phyloP scores from a whole-genome alignment of 768 basidiomycete species.

The Mycena galericulata region DNA sequence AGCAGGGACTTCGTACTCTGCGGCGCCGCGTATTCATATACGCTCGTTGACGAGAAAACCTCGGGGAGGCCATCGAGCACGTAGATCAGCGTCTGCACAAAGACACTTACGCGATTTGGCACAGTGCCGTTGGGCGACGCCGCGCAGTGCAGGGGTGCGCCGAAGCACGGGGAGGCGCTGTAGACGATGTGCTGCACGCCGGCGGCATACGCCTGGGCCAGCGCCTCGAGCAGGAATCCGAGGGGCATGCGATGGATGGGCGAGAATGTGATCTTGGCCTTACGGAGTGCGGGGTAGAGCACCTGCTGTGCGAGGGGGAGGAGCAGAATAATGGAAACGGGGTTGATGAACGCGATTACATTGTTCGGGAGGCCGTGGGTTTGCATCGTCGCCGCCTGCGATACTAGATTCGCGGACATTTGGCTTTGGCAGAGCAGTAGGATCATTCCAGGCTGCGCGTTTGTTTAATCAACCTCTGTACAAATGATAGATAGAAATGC shows the following conservation, averaged over 20 bases:
- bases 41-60: constrained; percentile 27
- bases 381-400: constrained; percentile 26
- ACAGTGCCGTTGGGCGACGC: neutral
- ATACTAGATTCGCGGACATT: constrained; percentile 20
- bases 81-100: constrained; percentile 23
- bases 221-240: constrained; percentile 23
- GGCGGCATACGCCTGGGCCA: constrained; percentile 23
- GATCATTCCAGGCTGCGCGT: constrained; percentile 22
- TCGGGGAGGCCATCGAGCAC: constrained; percentile 29
- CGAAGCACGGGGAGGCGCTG: constrained; percentile 5
- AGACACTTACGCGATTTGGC: constrained; percentile 23
- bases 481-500: neutral
- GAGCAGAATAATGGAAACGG: constrained; percentile 16
- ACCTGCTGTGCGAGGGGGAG: constrained; percentile 18
- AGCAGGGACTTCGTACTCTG: constrained; percentile 24
- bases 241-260: constrained; percentile 29
- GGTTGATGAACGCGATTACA: constrained; percentile 17
- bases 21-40: constrained; percentile 31
- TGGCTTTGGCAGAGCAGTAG: constrained; percentile 28
- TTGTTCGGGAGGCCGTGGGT: constrained; percentile 30
- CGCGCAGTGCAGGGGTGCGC: constrained; percentile 11
- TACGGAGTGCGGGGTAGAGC: constrained; percentile 24
- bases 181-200: constrained; percentile 18
- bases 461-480: neutral
- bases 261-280: constrained; percentile 22